These are phyloP conservation scores for Tolypocladium album DNA, from an alignment of 2,329 filamentous ascomycete genomes.

Conservation along the genomic window DNA sequence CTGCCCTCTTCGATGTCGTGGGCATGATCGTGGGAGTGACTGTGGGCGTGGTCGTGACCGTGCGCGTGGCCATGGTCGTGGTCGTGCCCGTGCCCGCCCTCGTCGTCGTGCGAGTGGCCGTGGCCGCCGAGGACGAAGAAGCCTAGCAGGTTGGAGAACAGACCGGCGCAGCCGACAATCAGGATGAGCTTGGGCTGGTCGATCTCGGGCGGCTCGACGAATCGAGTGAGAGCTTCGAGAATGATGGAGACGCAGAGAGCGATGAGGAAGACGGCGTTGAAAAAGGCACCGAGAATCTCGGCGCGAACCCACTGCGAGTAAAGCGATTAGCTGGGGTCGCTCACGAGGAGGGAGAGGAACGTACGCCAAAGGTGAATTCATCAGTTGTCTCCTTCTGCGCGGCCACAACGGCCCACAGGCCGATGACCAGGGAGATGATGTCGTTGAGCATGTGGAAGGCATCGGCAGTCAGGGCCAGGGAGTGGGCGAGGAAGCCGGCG, in stretches of 20 bases:
- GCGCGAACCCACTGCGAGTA: constrained; percentile 75
- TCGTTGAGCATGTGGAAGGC: constrained; percentile 99
- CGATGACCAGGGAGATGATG: constrained; percentile 86
- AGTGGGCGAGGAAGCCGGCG: constrained; percentile 77
- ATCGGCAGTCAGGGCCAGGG: constrained; percentile 87
- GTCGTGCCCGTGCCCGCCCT: constrained; percentile 38
- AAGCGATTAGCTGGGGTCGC: constrained; percentile 9
- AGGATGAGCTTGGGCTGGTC: constrained; percentile 77
- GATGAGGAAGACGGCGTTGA: constrained; percentile 96
- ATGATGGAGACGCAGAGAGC: constrained; percentile 94
- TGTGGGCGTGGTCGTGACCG: constrained; percentile 21
- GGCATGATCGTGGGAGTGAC: constrained; percentile 21
- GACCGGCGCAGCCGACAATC: constrained; percentile 76
- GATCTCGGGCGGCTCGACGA: constrained; percentile 85
- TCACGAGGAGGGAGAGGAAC: constrained; percentile 14
- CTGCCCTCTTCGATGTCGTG: constrained; percentile 42
- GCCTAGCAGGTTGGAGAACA: constrained; percentile 80
- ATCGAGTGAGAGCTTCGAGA: constrained; percentile 84
- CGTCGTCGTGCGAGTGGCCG: constrained; percentile 65
- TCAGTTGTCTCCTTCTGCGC: constrained; percentile 78
- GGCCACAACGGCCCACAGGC: constrained; percentile 88
- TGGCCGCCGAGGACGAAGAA: constrained; percentile 90
- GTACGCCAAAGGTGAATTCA: constrained; percentile 87
- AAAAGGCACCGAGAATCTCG: constrained; percentile 89
- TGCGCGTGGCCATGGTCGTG: constrained; percentile 26